A percentile compares a stretch with the other conserved stretches of the same genome.
Evolutionary conservation across 169 alveolate species (phyloP).

Genomic region (Plasmodium coatneyi): DNA sequence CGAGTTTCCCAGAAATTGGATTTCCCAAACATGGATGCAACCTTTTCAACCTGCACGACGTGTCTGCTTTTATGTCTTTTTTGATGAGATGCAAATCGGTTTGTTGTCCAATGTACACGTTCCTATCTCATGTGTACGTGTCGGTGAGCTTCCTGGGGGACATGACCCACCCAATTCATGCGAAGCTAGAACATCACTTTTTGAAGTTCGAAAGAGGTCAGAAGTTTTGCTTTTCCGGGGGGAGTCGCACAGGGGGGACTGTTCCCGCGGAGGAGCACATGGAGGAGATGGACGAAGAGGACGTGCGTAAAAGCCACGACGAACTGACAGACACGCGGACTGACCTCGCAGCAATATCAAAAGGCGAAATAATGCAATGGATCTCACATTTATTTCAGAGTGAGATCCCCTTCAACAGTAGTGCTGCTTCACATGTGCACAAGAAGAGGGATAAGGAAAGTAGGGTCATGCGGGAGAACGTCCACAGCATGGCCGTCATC

Average conservation of each 20-base stretch:
- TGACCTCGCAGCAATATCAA: neutral
- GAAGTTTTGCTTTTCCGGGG: constrained; percentile 5
- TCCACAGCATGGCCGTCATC: constrained; percentile 51
- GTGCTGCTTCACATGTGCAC: neutral
- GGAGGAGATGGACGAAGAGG: neutral
- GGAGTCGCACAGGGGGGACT: neutral
- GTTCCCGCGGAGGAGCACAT: neutral
- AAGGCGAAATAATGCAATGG: constrained; percentile 3
- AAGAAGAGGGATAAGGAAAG: constrained; percentile 1
- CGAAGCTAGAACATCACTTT: constrained; percentile 25
- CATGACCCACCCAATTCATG: neutral
- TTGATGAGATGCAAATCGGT: constrained; percentile 16
- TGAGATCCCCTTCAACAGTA: neutral
- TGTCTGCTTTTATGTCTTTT: constrained; percentile 40
- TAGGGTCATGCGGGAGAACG: constrained; percentile 24
- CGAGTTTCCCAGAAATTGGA: neutral
- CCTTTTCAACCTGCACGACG: constrained; percentile 53
- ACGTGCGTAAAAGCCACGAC: neutral
- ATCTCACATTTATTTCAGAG: neutral
- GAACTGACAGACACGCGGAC: neutral
- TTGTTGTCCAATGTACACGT: constrained; percentile 27
- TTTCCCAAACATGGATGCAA: constrained; percentile 2
- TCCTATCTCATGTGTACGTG: constrained; percentile 35
- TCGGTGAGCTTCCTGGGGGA: constrained; percentile 7
- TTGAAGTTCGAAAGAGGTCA: constrained; percentile 13